A percentile compares a stretch with the other conserved stretches of the same genome.
phyloP scores from a whole-genome alignment of 2,329 filamentous ascomycete genomes.

The Alternaria alternata region DNA sequence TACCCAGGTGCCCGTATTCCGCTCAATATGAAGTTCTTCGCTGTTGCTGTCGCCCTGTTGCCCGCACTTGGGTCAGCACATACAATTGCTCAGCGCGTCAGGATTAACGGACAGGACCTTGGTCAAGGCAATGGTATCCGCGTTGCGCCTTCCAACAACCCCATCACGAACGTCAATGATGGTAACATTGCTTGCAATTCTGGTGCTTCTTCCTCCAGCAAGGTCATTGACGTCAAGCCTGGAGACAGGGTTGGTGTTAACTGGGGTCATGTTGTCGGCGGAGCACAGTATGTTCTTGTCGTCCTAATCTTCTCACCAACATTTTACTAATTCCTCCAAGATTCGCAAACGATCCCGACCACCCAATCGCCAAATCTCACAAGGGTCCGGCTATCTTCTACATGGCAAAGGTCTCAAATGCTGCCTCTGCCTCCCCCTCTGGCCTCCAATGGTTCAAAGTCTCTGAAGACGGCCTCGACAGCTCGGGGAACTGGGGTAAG shows the following conservation, averaged over 20 bases:
- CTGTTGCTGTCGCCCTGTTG: slow-evolving; percentile 34
- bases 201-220: slow-evolving; percentile 45
- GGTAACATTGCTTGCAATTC: slow-evolving; percentile 59
- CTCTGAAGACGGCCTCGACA: slow-evolving; percentile 51
- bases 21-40: slow-evolving; percentile 41
- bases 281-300: slow-evolving; percentile 50
- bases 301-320: neutral
- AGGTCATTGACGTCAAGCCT: slow-evolving; percentile 59
- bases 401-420: slow-evolving; percentile 53
- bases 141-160: slow-evolving; percentile 60
- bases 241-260: slow-evolving; percentile 62
- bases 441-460: slow-evolving; percentile 56
- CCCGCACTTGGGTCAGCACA: slow-evolving; percentile 51
- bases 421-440: slow-evolving; percentile 48
- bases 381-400: slow-evolving; percentile 56
- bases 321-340: neutral
- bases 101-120: slow-evolving; percentile 53
- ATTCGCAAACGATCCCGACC: slow-evolving; percentile 54
- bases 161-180: slow-evolving; percentile 59
- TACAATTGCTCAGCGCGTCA: slow-evolving; percentile 57
- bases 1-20: neutral
- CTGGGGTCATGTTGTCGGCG: slow-evolving; percentile 65
- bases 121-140: slow-evolving; percentile 61
- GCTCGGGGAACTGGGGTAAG: slow-evolving; percentile 57
- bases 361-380: slow-evolving; percentile 60